Conservation (phyloP, 2,329 filamentous ascomycete genomes). For the Rhynchosporium graminicola region DNA sequence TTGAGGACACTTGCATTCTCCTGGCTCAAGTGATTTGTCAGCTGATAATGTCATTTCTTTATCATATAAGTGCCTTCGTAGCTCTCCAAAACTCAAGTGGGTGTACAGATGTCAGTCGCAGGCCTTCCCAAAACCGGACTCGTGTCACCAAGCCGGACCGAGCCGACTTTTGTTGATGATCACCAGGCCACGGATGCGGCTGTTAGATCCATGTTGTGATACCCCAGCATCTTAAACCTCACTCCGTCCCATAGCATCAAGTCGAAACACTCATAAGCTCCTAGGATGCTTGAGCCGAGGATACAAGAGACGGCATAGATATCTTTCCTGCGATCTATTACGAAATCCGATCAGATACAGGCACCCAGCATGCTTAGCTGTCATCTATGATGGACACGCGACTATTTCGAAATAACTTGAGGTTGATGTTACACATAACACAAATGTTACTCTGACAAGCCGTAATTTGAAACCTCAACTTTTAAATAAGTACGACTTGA, state of each 20-base stretch:
- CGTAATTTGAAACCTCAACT: background rate
- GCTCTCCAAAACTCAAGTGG: background rate
- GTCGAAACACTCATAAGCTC: background rate
- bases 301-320: background rate
- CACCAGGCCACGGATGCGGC: slow-evolving; percentile 4
- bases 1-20: too few species aligned
- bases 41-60: background rate
- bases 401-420: slow-evolving; percentile 16
- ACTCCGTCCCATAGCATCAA: slow-evolving; percentile 2
- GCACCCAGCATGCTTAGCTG: background rate
- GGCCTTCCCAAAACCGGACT: background rate
- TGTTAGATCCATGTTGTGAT: background rate
- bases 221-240: background rate
- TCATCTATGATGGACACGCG: slow-evolving; percentile 5
- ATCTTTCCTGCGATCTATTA: background rate
- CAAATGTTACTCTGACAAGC: background rate
- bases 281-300: background rate
- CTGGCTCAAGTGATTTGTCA: too few species aligned
- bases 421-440: slow-evolving; percentile 7
- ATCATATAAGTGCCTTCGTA: background rate
- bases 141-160: slow-evolving; percentile 9
- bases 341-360: background rate
- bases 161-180: slow-evolving; percentile 3
- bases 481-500: background rate
- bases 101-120: background rate